phyloP scores from a whole-genome alignment of 2,329 filamentous ascomycete species.

The Mariannaea sp. region DNA sequence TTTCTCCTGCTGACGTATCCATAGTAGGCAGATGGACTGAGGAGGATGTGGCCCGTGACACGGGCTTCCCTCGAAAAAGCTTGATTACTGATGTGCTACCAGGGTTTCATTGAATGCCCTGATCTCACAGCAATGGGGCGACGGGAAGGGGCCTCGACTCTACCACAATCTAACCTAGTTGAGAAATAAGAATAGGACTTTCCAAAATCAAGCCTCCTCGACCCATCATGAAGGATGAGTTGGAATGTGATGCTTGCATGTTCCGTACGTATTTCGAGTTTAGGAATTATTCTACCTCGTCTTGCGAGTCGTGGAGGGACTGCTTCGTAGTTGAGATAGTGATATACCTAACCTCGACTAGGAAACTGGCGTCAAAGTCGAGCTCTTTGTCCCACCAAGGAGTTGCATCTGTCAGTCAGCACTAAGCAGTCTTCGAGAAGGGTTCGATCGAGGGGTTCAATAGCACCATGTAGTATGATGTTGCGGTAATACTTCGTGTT shows the following conservation, averaged over 20 bases:
- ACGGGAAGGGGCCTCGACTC: too few relatives aligned
- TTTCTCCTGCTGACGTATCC: slow-evolving; percentile 2
- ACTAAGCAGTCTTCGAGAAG: slow-evolving; percentile 13
- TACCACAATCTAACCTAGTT: not conserved
- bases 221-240: too few relatives aligned
- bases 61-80: too few relatives aligned
- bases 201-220: too few relatives aligned
- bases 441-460: slow-evolving; percentile 5
- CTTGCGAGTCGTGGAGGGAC: too few relatives aligned
- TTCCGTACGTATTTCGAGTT: too few relatives aligned
- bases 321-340: not conserved
- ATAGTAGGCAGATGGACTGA: slow-evolving; percentile 2
- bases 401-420: not conserved
- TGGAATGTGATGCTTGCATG: not conserved
- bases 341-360: not conserved
- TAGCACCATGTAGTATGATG: slow-evolving; percentile 5
- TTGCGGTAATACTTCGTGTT: too few relatives aligned
- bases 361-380: not conserved
- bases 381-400: not conserved
- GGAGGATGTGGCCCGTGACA: slow-evolving; percentile 17
- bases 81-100: not conserved
- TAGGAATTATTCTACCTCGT: too few relatives aligned
- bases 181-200: too few relatives aligned
- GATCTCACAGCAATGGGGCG: not conserved
- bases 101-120: slow-evolving; percentile 7